Evolutionary conservation across 352 stramenopile species (phyloP), one percentile per base, ranked within the genome.

Genomic region (Pythium phragmitis): DNA sequence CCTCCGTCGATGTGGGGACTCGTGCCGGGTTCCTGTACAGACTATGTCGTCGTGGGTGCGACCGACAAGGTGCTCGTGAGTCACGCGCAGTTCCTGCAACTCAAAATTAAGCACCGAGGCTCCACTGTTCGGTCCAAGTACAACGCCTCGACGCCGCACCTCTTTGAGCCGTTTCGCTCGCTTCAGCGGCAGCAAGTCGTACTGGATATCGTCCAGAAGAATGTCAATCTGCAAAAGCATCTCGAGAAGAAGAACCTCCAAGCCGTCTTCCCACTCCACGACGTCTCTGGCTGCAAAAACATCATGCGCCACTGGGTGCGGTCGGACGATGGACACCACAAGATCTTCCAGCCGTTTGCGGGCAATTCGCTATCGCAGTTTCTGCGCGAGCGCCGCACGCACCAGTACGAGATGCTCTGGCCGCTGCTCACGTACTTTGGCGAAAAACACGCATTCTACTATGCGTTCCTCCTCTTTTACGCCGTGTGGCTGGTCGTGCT

Each of bases 371-470:
- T 91, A 2, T 51, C 56, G n/a, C 76, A 93, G 51, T 89, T 91
- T 59, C 55, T 91, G 17, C 64, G 78, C 14, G 85, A 93, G 51
- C 57, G 72, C 16, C 84, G 81, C 43, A 70, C 65, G 6, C 80
- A 90, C 50, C 76, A 79, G 55, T 93, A 93, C 68, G 82, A 91
- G 49, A 88, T 91, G 75, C 53, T 93, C 19, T 93, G 85, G 85
- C 80, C 85, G 14, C 41, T 93, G 26, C 71, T 90, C 6, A 91
- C 78, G 52, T 94, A 94, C 54, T 92, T 94, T 51, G 85, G 85
- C 26, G 82, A 92, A 60, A 94, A 94, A 50, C 79, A 88, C 59
- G 77, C 85, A 16, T 89, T 92, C 60, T 91, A 92, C 60, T 91
- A 87, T 57, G 82, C 80, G 17, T 94, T 90, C 30, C 67, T 88